phyloP scores from a whole-genome alignment of 169 alveolate species.

The Eimeria zaria region DNA sequence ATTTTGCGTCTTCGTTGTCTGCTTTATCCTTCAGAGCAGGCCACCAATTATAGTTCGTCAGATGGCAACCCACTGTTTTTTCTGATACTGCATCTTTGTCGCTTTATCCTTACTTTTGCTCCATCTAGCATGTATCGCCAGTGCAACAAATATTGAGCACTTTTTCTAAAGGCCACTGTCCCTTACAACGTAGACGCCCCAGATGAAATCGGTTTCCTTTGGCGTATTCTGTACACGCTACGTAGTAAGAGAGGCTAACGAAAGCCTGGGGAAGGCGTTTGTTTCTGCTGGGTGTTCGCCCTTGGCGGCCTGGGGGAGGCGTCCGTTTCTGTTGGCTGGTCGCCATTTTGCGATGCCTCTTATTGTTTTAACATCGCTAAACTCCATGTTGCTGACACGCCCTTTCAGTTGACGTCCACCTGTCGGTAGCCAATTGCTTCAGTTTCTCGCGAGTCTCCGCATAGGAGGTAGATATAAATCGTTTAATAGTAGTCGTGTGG shows the following conservation, averaged over 20 bases:
- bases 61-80: neutral
- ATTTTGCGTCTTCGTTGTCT: neutral
- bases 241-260: neutral
- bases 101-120: too few relatives aligned
- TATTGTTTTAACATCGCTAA: neutral
- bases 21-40: constrained; percentile 5
- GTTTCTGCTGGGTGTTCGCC: neutral
- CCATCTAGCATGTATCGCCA: constrained; percentile 2
- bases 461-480: neutral
- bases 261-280: neutral
- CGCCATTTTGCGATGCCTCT: neutral
- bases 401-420: neutral
- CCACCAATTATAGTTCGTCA: neutral
- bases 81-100: neutral
- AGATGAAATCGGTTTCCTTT: neutral
- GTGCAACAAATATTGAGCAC: constrained; percentile 2
- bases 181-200: neutral
- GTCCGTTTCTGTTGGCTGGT: neutral
- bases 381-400: neutral
- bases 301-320: neutral
- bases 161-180: neutral
- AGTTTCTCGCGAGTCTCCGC: neutral
- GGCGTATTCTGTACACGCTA: neutral
- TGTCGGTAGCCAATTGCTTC: neutral
- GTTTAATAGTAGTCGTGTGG: neutral